Evolutionary conservation across 495 filamentous ascomycete species (phyloP).

Genomic region (Tuber aestivum): DNA sequence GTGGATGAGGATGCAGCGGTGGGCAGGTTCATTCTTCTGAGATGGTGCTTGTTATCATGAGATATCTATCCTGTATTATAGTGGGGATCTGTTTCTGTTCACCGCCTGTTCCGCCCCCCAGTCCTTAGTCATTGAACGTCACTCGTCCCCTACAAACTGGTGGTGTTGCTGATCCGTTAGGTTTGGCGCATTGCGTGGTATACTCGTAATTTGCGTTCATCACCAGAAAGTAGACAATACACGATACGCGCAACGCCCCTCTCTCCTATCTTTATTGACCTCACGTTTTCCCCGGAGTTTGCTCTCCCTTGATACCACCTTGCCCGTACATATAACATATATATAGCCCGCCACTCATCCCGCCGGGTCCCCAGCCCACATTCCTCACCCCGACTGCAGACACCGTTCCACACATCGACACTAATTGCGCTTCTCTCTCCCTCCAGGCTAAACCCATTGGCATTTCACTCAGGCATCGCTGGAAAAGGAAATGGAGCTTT

Average conservation of each 20-base stretch:
- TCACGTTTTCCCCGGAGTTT: neutral
- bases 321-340: neutral
- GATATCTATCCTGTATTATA: neutral
- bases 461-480: neutral
- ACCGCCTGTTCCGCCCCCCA: too few species aligned
- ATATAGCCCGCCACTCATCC: constrained; percentile 1
- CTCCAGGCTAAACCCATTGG: neutral
- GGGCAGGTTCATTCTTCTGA: constrained; percentile 54
- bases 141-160: neutral
- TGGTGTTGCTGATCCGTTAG: neutral
- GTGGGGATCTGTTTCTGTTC: neutral
- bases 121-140: neutral
- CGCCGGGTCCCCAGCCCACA: constrained; percentile 11
- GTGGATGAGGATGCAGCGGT: constrained; percentile 67
- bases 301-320: neutral
- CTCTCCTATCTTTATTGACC: neutral
- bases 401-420: neutral
- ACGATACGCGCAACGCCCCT: neutral
- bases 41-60: neutral
- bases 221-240: neutral
- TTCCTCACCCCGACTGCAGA: neutral
- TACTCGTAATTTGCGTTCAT: neutral
- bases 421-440: neutral
- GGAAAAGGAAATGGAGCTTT: neutral
- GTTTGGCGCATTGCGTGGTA: neutral